Percentiles rank a stretch among this genome's conserved stretches.
These are phyloP conservation scores for Rhodotorula toruloides DNA, from an alignment of 768 basidiomycete species.

Conservation along the genomic window DNA sequence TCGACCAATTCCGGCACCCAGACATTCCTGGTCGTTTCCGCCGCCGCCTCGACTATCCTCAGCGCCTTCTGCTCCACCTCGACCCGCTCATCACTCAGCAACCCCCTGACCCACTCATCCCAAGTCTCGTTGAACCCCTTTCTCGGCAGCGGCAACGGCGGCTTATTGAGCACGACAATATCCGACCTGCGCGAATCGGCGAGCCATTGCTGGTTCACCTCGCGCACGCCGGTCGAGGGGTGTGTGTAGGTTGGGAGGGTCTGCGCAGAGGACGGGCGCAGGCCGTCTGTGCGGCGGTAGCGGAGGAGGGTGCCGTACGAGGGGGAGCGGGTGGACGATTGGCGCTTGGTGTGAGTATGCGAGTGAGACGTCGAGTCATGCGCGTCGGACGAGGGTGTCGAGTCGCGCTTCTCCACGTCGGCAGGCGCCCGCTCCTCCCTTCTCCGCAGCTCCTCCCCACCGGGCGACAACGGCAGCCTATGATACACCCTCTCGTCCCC, in stretches of 20 bases:
- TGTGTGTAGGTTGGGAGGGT: conserved; percentile 32
- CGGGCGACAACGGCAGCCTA: conserved; percentile 29
- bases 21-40: conserved; percentile 21
- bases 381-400: background rate
- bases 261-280: conserved; percentile 21
- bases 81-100: background rate
- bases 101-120: conserved; percentile 16
- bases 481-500: conserved; percentile 30
- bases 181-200: conserved; percentile 36
- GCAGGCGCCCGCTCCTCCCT: background rate
- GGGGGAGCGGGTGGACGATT: conserved; percentile 3
- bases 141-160: conserved; percentile 36
- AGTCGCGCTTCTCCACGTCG: background rate
- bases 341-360: no score
- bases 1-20: conserved; percentile 42
- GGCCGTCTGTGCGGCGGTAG: conserved; percentile 41
- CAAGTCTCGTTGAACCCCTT: background rate
- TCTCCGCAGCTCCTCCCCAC: background rate
- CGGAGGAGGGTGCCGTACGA: conserved; percentile 39
- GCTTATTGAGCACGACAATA: conserved; percentile 38
- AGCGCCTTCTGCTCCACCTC: background rate
- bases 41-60: conserved; percentile 26
- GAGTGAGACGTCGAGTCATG: background rate
- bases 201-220: conserved; percentile 41
- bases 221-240: conserved; percentile 32